Percentiles rank a stretch among this genome's conserved stretches.
Conservation (phyloP, 257 asterid genomes). For the Echites panduratus region DNA sequence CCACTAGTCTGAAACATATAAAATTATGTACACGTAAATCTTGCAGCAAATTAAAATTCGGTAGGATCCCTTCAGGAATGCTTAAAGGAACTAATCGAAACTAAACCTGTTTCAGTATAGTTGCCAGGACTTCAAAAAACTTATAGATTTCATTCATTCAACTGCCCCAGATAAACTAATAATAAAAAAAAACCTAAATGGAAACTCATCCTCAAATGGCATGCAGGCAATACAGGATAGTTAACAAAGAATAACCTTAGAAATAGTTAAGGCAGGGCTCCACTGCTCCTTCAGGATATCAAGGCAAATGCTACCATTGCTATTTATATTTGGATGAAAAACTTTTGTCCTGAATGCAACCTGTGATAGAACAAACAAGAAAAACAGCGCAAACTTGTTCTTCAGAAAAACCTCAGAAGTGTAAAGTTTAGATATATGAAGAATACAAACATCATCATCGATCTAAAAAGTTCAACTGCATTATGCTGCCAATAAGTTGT, state of each 20-base stretch:
- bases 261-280: slow-evolving; percentile 80
- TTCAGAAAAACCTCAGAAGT: background rate
- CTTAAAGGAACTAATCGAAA: background rate
- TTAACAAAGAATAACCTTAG: slow-evolving; percentile 46
- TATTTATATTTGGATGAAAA: slow-evolving; percentile 73
- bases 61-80: background rate
- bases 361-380: slow-evolving; percentile 29
- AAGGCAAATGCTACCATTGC: slow-evolving; percentile 75
- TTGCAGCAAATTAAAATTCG: background rate
- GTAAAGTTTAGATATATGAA: too few relatives aligned
- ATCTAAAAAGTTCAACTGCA: too few relatives aligned
- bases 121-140: background rate
- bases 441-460: background rate
- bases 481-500: background rate
- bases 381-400: too few relatives aligned
- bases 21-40: background rate
- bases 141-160: background rate
- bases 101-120: background rate
- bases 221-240: background rate
- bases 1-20: background rate
- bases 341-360: slow-evolving; percentile 75
- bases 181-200: too few relatives aligned
- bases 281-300: slow-evolving; percentile 84
- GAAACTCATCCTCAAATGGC: background rate
- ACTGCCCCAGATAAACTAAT: background rate